These are phyloP conservation scores for Syzygium syzygioides DNA, from an alignment of 441 rosid genomes.

Conservation along the genomic window DNA sequence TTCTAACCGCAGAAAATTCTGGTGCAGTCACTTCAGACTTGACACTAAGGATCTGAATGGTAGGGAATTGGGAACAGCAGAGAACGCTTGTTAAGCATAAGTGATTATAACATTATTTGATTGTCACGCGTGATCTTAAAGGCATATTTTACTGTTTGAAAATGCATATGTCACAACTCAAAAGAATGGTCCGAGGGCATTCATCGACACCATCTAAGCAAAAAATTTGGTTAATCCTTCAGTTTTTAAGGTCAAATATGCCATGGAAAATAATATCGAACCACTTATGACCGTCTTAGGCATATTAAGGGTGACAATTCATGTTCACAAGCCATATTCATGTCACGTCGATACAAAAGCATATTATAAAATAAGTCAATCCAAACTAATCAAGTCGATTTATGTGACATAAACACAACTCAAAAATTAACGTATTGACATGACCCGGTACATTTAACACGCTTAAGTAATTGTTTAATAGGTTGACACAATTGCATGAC, in stretches of 20 bases:
- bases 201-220: not conserved
- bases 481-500: not conserved
- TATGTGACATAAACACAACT: not conserved
- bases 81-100: not conserved
- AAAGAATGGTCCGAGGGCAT: not conserved
- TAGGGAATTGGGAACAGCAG: not conserved
- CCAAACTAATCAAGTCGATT: not conserved
- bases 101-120: not conserved
- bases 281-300: not conserved
- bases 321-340: not conserved
- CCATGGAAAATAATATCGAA: not conserved
- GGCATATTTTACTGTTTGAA: not conserved
- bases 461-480: not conserved
- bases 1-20: not conserved
- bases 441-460: fast-evolving
- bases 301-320: not conserved
- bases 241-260: not conserved
- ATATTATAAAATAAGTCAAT: not conserved
- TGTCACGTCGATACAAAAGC: not conserved
- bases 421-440: not conserved
- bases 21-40: not conserved
- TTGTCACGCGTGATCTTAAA: not conserved
- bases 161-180: not conserved
- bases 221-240: not conserved
- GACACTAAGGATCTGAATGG: not conserved